A percentile compares a stretch with the other conserved stretches of the same genome.
Evolutionary conservation across 805 yeast species (phyloP).

Genomic region (Metschnikowia similis): DNA sequence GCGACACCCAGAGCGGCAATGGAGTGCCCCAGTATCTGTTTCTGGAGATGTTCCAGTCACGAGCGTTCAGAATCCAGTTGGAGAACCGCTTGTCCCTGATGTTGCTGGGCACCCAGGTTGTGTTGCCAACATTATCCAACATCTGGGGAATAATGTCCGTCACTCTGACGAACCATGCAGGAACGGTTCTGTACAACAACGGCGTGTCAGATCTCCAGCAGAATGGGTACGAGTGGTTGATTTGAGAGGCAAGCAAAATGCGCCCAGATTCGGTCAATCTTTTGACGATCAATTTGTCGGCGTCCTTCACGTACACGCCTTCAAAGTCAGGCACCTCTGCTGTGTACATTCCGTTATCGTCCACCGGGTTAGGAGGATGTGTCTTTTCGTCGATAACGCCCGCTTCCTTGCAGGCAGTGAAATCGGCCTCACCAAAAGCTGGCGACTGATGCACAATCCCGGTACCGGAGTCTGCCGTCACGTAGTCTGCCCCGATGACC

Average conservation of each 20-base stretch:
- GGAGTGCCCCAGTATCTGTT: slow-evolving; percentile 99
- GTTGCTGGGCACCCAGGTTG: slow-evolving; percentile 90
- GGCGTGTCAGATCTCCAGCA: slow-evolving; percentile 99
- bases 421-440: slow-evolving; percentile 99
- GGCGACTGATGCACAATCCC: slow-evolving; percentile 99
- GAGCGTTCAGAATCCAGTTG: slow-evolving; percentile 97
- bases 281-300: slow-evolving; percentile 88
- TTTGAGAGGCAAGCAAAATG: slow-evolving; percentile 71
- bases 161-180: slow-evolving; percentile 97
- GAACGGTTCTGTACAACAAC: slow-evolving; percentile 89
- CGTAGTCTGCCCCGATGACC: slow-evolving; percentile 80
- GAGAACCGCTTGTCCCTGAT: slow-evolving; percentile 94
- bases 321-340: slow-evolving; percentile 65
- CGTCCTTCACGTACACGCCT: slow-evolving; percentile 91
- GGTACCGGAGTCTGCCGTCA: slow-evolving; percentile 93
- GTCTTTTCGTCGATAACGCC: slow-evolving; percentile 70
- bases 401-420: slow-evolving; percentile 66
- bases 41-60: slow-evolving; percentile 98
- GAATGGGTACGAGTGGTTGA: slow-evolving; percentile 96
- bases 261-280: slow-evolving; percentile 73
- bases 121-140: slow-evolving; percentile 76
- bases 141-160: slow-evolving; percentile 83
- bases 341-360: slow-evolving; percentile 86
- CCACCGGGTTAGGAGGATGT: slow-evolving; percentile 89
- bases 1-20: slow-evolving; percentile 95